Percentiles rank a stretch among this genome's conserved stretches.
Conservation (phyloP, 192 early-diverging fungal genomes). For the Backusella tarrabulga region DNA sequence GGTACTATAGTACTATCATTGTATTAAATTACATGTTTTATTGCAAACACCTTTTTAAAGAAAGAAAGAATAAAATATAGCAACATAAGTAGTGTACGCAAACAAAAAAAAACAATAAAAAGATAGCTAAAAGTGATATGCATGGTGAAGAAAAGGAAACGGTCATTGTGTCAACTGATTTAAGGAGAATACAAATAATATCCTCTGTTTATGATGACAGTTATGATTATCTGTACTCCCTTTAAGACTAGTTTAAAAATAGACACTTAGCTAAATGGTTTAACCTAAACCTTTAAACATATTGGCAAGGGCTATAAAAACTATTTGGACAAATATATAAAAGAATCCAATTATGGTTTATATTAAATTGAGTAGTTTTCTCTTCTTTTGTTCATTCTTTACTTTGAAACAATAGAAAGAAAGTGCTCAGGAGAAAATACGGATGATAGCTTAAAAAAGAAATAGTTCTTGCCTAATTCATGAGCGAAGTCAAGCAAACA, state of each 20-base stretch:
- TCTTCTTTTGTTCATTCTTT: neutral
- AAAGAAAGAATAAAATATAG: neutral
- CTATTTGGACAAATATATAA: neutral
- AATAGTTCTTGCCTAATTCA: neutral
- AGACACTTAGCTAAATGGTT: neutral
- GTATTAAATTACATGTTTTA: neutral
- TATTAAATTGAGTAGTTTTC: neutral
- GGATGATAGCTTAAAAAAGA: neutral
- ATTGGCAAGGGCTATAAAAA: neutral
- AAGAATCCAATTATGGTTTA: neutral
- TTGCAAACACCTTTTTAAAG: neutral
- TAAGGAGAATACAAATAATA: neutral
- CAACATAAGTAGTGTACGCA: neutral
- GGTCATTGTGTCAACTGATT: neutral
- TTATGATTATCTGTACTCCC: neutral
- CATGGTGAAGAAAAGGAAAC: neutral
- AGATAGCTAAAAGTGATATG: neutral
- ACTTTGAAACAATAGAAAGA: neutral
- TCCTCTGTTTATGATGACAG: neutral
- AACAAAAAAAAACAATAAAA: neutral
- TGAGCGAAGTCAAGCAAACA: neutral
- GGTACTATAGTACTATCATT: neutral
- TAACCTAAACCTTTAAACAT: neutral
- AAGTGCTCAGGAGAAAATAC: neutral
- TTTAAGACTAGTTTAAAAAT: neutral